phyloP scores from a whole-genome alignment of 2,329 filamentous ascomycete species.

The Fusarium piperis region DNA sequence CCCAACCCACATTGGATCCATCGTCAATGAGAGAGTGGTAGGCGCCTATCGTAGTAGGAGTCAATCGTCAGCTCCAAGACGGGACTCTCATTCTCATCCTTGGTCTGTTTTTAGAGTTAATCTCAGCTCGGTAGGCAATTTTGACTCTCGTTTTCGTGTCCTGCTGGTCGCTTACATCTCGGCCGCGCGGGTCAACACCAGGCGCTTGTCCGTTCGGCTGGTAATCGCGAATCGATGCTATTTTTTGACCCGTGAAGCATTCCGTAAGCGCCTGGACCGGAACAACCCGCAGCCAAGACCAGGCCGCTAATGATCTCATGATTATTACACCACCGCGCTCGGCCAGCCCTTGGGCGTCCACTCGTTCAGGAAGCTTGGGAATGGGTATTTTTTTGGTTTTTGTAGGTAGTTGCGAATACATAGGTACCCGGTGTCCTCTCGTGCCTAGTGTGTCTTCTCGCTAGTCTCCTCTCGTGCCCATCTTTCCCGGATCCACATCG shows the following conservation, averaged over 20 bases:
- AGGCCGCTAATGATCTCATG: conserved; percentile 3
- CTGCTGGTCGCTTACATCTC: conserved; percentile 13
- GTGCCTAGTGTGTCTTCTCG: no score
- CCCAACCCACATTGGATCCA: background rate
- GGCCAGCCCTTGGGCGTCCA: background rate
- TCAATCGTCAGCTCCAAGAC: no score
- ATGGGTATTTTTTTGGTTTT: background rate
- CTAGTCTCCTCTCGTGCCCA: background rate
- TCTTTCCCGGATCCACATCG: background rate
- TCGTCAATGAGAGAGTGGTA: background rate
- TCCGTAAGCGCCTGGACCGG: background rate
- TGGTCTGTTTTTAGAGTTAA: background rate
- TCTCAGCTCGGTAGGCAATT: background rate
- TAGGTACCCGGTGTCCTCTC: background rate
- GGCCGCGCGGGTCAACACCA: background rate
- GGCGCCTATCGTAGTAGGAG: background rate
- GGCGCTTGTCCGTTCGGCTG: conserved; percentile 1
- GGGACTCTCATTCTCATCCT: background rate
- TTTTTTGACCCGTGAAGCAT: conserved; percentile 15
- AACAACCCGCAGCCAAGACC: conserved; percentile 16
- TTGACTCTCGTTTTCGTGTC: conserved; percentile 9
- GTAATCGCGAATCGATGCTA: conserved; percentile 36
- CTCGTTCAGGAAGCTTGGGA: background rate
- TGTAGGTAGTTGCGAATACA: background rate
- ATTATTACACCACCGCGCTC: background rate